Evolutionary conservation across 768 basidiomycete species (phyloP).

Genomic region (Mycena latifolia): DNA sequence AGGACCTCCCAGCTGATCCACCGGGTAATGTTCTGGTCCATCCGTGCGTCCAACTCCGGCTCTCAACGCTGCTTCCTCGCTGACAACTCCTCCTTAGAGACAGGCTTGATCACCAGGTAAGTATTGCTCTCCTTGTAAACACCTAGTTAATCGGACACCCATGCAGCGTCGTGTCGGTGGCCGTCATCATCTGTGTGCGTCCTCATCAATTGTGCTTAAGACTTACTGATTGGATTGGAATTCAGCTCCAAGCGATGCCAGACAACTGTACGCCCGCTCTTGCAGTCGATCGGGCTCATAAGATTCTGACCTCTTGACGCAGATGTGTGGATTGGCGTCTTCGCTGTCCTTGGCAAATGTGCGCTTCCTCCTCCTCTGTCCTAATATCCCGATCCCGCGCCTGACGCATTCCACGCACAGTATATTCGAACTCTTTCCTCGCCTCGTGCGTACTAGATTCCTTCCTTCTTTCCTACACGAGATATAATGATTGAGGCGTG

Average conservation of each 20-base stretch:
- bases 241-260: constrained; percentile 41
- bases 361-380: neutral
- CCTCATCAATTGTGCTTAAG: neutral
- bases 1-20: constrained; percentile 39
- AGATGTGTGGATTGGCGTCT: constrained; percentile 45
- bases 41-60: constrained; percentile 37
- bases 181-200: constrained; percentile 40
- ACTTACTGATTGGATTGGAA: neutral
- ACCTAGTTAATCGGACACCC: neutral
- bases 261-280: constrained; percentile 31
- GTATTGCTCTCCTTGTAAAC: neutral
- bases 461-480: neutral
- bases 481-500: neutral
- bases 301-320: neutral
- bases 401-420: constrained; percentile 21
- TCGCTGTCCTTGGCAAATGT: constrained; percentile 43
- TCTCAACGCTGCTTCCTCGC: neutral
- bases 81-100: constrained; percentile 29
- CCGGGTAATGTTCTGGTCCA: constrained; percentile 41
- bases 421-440: constrained; percentile 47
- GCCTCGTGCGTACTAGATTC: constrained; percentile 20
- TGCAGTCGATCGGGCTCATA: neutral
- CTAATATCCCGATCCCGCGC: too few relatives aligned
- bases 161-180: constrained; percentile 40
- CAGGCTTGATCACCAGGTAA: constrained; percentile 41